Evolutionary conservation across 163 green algal species (phyloP), one percentile per base, ranked within the genome.

Genomic region (Scenedesmus sp.): DNA sequence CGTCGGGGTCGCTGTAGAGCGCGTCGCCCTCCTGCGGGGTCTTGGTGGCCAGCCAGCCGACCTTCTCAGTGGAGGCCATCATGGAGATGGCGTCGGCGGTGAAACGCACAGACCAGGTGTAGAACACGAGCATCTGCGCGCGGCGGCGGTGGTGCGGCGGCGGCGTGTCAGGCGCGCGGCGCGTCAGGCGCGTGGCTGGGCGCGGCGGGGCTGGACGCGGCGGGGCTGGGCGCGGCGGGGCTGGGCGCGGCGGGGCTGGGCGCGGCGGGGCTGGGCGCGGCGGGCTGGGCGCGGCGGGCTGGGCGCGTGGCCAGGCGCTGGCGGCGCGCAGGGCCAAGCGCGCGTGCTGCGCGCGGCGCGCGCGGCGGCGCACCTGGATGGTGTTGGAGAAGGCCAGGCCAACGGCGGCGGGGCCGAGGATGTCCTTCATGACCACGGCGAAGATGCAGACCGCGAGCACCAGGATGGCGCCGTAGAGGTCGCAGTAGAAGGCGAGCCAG

Each of bases 351-450:
- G 29, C 7, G 22, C 31, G 36, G 53, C 53, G 10, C 15, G 28
- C 15, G 13, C n/a, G 9, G 56, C 24, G 18, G 17, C 63, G 11
- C 18, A 72, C 63, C 63, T 91, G 87, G 60, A 91, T 91, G 80
- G 83, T 86, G 76, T 91, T 87, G 63, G 87, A 91, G 87, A 91
- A 91, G 53, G 85, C 85, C 10, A 91, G 85, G 60, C 87, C 87
- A 10, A 91, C 87, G 33, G 77, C 77, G 29, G 87, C 83, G 22
- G 84, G 66, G 48, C 87, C 87, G 69, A 90, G 83, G 3, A 18
- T 22, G 7, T 62, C 53, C 24, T 66, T 50, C 70, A 67, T 34
- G 20, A 57, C 47, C 33, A 91, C 83, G 44, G 82, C 82, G n/a
- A 91, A 89, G 64, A 56, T 81, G 51, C 36, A 72, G 18, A 89